Conservation (phyloP, 2,329 filamentous ascomycete species). For the Aspergillus vadensis region DNA sequence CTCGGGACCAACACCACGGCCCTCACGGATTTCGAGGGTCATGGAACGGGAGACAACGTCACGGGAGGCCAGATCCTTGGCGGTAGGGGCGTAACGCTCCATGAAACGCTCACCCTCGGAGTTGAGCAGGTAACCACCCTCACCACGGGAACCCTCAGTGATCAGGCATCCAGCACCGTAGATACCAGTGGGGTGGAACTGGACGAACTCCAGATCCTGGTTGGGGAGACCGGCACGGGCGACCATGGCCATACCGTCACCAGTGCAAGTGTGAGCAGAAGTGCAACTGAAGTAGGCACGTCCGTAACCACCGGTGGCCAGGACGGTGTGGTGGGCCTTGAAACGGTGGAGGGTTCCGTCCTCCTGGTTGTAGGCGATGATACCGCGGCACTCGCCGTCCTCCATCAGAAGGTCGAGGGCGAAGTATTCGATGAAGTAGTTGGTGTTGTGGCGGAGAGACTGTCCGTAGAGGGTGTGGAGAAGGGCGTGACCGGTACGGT, state of each 20-base stretch:
- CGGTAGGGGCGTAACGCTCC: constrained; percentile 96
- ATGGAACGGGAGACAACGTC: constrained; percentile 97
- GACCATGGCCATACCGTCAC: constrained; percentile 99
- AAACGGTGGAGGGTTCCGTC: constrained; percentile 97
- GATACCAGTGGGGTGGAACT: constrained; percentile 99
- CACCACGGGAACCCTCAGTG: constrained; percentile 95
- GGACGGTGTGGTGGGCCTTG: constrained; percentile 92
- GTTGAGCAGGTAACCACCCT: constrained; percentile 97
- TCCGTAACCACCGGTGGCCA: constrained; percentile 96
- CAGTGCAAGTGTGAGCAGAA: constrained; percentile 96
- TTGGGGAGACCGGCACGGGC: constrained; percentile 95
- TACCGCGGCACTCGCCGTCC: constrained; percentile 93
- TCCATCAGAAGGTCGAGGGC: constrained; percentile 97
- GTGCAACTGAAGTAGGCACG: constrained; percentile 98
- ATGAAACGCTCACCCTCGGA: constrained; percentile 98
- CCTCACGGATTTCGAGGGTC: constrained; percentile 97
- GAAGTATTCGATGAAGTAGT: constrained; percentile 99
- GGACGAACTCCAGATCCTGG: constrained; percentile 99
- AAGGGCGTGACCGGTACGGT: constrained; percentile 95
- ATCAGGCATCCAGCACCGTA: constrained; percentile 98
- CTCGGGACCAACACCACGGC: constrained; percentile 92
- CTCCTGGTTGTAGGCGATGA: constrained; percentile 97
- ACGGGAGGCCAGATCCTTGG: constrained; percentile 94
- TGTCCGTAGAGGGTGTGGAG: constrained; percentile 98
- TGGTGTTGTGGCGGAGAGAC: constrained; percentile 95